These are phyloP conservation scores for Zygosaccharomyces lentus DNA, from an alignment of 805 yeast genomes.

Conservation along the genomic window DNA sequence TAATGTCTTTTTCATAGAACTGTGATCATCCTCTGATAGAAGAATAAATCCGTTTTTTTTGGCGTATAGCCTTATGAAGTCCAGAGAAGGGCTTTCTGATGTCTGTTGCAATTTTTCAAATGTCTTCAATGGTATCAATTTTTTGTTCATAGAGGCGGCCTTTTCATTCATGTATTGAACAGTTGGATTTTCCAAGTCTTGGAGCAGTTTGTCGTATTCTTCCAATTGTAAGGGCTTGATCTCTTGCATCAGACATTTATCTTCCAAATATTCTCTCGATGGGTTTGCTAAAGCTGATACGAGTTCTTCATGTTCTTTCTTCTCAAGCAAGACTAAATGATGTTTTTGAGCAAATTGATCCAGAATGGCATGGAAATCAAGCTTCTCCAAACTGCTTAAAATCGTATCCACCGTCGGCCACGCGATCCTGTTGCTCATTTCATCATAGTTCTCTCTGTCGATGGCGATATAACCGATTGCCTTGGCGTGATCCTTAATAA, in stretches of 20 bases:
- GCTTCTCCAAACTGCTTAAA: constrained; percentile 1
- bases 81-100: constrained; percentile 12
- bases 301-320: constrained; percentile 25
- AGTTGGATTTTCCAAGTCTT: constrained; percentile 8
- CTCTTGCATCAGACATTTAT: constrained; percentile 24
- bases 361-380: constrained; percentile 2
- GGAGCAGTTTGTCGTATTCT: constrained; percentile 8
- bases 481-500: constrained; percentile 4
- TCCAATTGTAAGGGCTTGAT: constrained; percentile 9
- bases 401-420: constrained; percentile 21
- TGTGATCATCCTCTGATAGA: constrained; percentile 4
- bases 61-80: constrained; percentile 23
- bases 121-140: constrained; percentile 15
- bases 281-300: constrained; percentile 25
- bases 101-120: constrained; percentile 7
- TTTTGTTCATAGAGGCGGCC: constrained; percentile 17
- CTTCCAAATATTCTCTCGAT: constrained; percentile 14
- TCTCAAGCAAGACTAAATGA: constrained; percentile 5
- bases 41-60: not conserved
- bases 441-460: constrained; percentile 10
- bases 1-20: not conserved
- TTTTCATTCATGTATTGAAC: constrained; percentile 10
- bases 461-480: constrained; percentile 20
- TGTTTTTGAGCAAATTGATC: constrained; percentile 18
- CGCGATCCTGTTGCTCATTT: constrained; percentile 6